Base-by-base conservation (phyloP, 1,139 yeast species). In the Hyphopichia wangnamkhiaoensis region DNA sequence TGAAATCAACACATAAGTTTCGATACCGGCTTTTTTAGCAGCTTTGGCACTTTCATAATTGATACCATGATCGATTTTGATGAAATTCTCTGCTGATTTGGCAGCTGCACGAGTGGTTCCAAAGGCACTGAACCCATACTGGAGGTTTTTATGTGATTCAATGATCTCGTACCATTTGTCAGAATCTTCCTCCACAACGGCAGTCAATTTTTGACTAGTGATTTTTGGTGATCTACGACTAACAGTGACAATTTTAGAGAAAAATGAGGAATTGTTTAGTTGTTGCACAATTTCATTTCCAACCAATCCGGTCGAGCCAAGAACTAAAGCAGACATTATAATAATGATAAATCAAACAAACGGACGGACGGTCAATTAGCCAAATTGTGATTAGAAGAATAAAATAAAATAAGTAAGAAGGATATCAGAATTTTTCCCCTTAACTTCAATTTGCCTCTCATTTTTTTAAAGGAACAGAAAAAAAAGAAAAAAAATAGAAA, bases 31-130 rank as follows among this genome's bases (percentile, higher is more conserved):
- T 4, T 67, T 78, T 54, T 79, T 82, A 0, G 95, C 95, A 5
- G 82, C 82, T 52, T 78, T 73, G 5, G 94, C 93, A 31, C 82
- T 62, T 24, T 69, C 77, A 31, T 75, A 60, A 53, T 85, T 87
- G 47, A 81, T 64, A 35, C 85, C 94, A 50, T 81, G 76, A 53
- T 88, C 96, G 45, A 87, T 80, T 47, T 71, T 68, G 46, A 72
- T 71, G 61, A 86, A 90, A 17, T 79, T 74, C 20, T 76, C 85
- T 3, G 80, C 66, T 1, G 82, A 68, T n/a, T 93, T 93, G 3
- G 90, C 95, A 14, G 64, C 71, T 1, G 76, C 82, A 38, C 75
- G 70, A 1, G 95, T 87, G 13, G 95, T 84, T n/a, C 90, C 95
- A 50, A 88, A 74, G 0, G 82, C 79, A 1, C 87, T 76, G 46